These are phyloP conservation scores for Colletotrichum trifolii DNA, from an alignment of 2,329 filamentous ascomycete species.

Conservation along the genomic window DNA sequence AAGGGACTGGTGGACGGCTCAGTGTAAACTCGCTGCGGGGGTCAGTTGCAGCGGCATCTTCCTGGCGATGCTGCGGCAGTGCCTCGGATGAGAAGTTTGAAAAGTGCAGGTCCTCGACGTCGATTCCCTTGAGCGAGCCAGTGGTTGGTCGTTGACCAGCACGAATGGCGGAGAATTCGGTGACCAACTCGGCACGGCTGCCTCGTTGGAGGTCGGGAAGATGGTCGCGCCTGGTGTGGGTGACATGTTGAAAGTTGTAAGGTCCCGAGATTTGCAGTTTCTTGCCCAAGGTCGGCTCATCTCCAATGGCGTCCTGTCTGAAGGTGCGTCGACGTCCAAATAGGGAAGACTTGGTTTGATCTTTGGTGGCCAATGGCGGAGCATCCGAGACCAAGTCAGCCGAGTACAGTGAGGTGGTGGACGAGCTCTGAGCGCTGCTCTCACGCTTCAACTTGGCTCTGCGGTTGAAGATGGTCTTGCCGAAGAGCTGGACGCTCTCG, in stretches of 20 bases:
- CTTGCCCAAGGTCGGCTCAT: conserved; percentile 42
- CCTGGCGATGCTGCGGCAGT: conserved; percentile 40
- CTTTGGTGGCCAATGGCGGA: conserved; percentile 48
- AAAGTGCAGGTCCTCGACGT: conserved; percentile 56
- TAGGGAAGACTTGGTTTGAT: conserved; percentile 60
- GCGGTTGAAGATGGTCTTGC: conserved; percentile 69
- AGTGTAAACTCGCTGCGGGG: conserved; percentile 11
- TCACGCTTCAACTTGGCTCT: conserved; percentile 63
- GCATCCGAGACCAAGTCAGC: conserved; percentile 53
- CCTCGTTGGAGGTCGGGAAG: conserved; percentile 52
- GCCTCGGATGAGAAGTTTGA: conserved; percentile 61
- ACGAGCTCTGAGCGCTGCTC: conserved; percentile 59
- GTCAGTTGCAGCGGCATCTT: conserved; percentile 15
- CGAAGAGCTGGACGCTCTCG: conserved; percentile 69
- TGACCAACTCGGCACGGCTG: conserved; percentile 54
- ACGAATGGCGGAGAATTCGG: conserved; percentile 56
- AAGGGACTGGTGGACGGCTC: conserved; percentile 6
- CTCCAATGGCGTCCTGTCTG: conserved; percentile 39
- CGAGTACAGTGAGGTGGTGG: conserved; percentile 61
- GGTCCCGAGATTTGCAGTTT: conserved; percentile 69
- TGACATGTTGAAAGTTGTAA: conserved; percentile 75
- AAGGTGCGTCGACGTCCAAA: conserved; percentile 61
- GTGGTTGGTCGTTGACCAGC: conserved; percentile 49
- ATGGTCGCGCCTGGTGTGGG: conserved; percentile 65
- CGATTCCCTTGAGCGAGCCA: conserved; percentile 50